phyloP scores from a whole-genome alignment of 495 filamentous ascomycete genomes.

The Xylaria venustula region DNA sequence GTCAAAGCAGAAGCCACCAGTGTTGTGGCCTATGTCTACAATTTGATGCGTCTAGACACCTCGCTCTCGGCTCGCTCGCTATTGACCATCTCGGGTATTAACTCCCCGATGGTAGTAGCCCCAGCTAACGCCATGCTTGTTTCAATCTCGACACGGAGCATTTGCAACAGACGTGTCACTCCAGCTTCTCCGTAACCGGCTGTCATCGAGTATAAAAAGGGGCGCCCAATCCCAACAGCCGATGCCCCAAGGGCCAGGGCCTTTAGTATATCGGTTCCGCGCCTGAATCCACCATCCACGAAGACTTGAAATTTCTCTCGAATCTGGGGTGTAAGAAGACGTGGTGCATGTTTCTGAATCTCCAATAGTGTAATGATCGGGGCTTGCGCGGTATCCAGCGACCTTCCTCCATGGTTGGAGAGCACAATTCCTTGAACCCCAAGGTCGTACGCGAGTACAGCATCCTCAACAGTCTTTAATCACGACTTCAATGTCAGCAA shows the following conservation, averaged over 20 bases:
- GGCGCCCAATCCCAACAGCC: conserved; percentile 54
- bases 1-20: no score
- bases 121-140: conserved; percentile 68
- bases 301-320: conserved; percentile 52
- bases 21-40: no score
- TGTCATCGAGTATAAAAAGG: conserved; percentile 49
- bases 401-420: conserved; percentile 62
- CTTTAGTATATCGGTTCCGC: conserved; percentile 59
- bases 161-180: conserved; percentile 55
- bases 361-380: conserved; percentile 54
- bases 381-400: conserved; percentile 54
- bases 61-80: conserved; percentile 37
- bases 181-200: conserved; percentile 65
- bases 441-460: conserved; percentile 42
- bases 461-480: conserved; percentile 47
- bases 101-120: conserved; percentile 58
- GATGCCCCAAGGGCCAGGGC: conserved; percentile 56
- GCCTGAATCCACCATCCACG: conserved; percentile 57
- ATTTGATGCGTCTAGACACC: conserved; percentile 34
- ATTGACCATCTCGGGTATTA: conserved; percentile 59
- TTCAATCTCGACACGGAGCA: conserved; percentile 66
- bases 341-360: conserved; percentile 46
- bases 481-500: neutral
- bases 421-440: conserved; percentile 52
- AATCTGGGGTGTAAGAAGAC: conserved; percentile 28